Conservation (phyloP, 2,329 filamentous ascomycete species). For the Ceratocystis eucalypticola region DNA sequence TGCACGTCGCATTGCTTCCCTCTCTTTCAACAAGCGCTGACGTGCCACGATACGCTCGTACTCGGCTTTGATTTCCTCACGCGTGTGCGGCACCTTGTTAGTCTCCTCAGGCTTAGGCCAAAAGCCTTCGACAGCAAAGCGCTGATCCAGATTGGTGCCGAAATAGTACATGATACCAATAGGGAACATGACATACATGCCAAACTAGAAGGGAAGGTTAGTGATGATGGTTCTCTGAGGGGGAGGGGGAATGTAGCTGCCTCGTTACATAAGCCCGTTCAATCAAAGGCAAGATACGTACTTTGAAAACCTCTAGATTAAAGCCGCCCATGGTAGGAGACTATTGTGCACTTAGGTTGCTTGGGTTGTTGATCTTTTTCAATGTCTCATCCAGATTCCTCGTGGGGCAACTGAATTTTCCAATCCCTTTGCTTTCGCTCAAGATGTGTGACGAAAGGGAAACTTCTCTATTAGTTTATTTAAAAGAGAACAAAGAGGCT, state of each 20-base stretch:
- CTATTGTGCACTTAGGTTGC: too few species aligned
- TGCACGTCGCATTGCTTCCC: slow-evolving; percentile 28
- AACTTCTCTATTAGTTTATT: background rate
- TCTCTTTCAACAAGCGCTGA: slow-evolving; percentile 60
- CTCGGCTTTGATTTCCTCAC: slow-evolving; percentile 73
- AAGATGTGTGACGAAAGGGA: too few species aligned
- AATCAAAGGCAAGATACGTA: slow-evolving; percentile 28
- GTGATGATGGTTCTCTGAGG: background rate
- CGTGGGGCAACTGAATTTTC: too few species aligned
- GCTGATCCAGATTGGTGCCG: slow-evolving; percentile 88
- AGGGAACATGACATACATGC: slow-evolving; percentile 96
- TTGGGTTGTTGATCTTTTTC: too few species aligned
- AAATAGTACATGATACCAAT: slow-evolving; percentile 99
- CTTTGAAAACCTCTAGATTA: slow-evolving; percentile 93
- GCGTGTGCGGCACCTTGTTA: slow-evolving; percentile 61
- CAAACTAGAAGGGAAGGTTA: slow-evolving; percentile 51
- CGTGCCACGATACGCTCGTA: slow-evolving; percentile 54
- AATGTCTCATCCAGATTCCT: too few species aligned
- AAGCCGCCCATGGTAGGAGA: slow-evolving; percentile 54
- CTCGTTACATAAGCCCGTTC: background rate
- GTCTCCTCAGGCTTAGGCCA: slow-evolving; percentile 76
- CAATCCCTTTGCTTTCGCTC: too few species aligned
- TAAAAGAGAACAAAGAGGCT: background rate
- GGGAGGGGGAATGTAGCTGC: background rate
- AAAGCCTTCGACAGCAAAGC: slow-evolving; percentile 80